Evolutionary conservation across 1,139 yeast species (phyloP), one percentile per base, ranked within the genome.

Genomic region (Pichia sp.): DNA sequence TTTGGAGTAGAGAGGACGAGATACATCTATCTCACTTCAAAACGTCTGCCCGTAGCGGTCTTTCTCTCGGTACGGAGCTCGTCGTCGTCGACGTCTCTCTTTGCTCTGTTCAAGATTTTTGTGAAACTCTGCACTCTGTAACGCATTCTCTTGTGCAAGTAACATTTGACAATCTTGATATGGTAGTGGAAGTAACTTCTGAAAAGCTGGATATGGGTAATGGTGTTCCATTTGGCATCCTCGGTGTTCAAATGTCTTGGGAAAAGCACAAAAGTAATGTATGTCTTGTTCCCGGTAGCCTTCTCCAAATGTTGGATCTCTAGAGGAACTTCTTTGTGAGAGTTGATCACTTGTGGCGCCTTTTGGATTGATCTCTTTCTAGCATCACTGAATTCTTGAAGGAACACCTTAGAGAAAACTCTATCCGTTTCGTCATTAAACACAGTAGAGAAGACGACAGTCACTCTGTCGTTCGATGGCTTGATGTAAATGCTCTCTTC

Each of bases 111-210:
- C 64, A 91, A 76, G 31, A 93, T 91, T 70, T 91, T 91, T 57
- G 88, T 74, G 66, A 88, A 91, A 54, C 93, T 94, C 50, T 82
- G 78, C 28, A 91, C 97, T 52, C 98, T 75, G 63, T 70, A 85
- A 63, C 99, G 77, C 98, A 91, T 91, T 69, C 99, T 78, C 40
- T 96, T 86, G 63, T 91, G 99, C 83, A 91, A 80, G 66, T 85
- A 93, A 27, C 98, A 97, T 69, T 91, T 91, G 44, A 96, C 87
- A 60, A 96, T 88, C 64, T 91, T 91, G 66, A 91, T 91, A 59
- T 91, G 99, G 64, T 88, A 91, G 61, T 91, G 98, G 81, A 91
- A 88, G 63, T 88, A 91, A 58, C 87, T 93, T 63, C 99, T 74
- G 66, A 91, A 93, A 46, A 85, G 70, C 58, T 87, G 88, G 53